Base-by-base conservation (phyloP, 2,329 filamentous ascomycete species). In the Mariannaea sp. region DNA sequence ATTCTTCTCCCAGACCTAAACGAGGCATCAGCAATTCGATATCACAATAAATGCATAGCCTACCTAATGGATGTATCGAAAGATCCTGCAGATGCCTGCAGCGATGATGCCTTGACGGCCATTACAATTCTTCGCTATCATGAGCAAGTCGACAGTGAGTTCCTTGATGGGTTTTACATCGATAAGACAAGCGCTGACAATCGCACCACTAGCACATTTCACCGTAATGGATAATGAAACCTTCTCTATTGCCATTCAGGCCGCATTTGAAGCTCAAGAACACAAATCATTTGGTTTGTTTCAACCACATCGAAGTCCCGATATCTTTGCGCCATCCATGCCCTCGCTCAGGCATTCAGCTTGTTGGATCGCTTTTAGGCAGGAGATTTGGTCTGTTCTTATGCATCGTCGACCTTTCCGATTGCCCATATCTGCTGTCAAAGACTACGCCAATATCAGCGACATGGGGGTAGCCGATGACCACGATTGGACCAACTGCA, bases 31-130 rank as follows among this genome's bases (percentile, higher is more conserved):
- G 47, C 49, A 16, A 59, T 59, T 8, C 50, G 53, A 13, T 59
- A 59, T 7, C 57, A 59, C 30, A 59, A 57, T 47, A 59, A 55
- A 22, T 59, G 57, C 38, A 59, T 59, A n/a, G 55, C 57, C 0
- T 43, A 55, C 12, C 57, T 59, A 1, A 59, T 59, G 57, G 55
- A 59, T 16, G 54, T 57, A 2, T 59, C 57, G 2, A 33, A 35
- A 14, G 55, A 59, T 22, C 50, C 47, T 2, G 33, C 32, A 16
- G 48, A 49, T 13, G 48, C 50, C 2, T 59, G 57, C 32, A 59
- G 57, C 10, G 57, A 59, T n/a, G 57, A 59, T n/a, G 57, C 57
- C 1, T 45, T 59, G 6, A 53, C 55, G 8, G 57, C 57, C 3
- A 59, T 59, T 3, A 57, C 57, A 0, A 59, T 59, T 3, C 55